phyloP scores from a whole-genome alignment of 768 basidiomycete genomes.

The Boletales sp. region DNA sequence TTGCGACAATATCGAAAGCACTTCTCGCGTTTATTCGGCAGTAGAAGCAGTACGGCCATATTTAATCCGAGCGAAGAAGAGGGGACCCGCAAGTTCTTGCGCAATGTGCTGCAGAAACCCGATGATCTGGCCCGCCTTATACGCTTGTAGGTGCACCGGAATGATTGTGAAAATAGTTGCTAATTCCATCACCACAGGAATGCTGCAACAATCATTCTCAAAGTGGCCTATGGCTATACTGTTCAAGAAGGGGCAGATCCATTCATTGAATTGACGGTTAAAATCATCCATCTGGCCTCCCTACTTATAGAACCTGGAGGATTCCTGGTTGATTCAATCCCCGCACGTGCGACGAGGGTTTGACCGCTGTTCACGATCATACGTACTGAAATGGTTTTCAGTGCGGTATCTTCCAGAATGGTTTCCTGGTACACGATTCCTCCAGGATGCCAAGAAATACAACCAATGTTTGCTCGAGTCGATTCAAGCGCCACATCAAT shows the following conservation, averaged over 20 bases:
- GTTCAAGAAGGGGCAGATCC: conserved; percentile 34
- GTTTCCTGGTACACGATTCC: conserved; percentile 35
- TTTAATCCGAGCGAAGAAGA: conserved; percentile 18
- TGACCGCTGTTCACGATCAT: no score
- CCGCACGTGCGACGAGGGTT: conserved; percentile 9
- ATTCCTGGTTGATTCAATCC: conserved; percentile 23
- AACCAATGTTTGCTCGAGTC: conserved; percentile 30
- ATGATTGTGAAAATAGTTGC: not conserved
- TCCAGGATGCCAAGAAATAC: conserved; percentile 27
- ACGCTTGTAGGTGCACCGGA: conserved; percentile 13
- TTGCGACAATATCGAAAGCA: conserved; percentile 14
- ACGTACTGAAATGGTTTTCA: conserved; percentile 6
- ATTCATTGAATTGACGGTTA: conserved; percentile 31
- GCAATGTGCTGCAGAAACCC: conserved; percentile 14
- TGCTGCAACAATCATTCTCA: conserved; percentile 31
- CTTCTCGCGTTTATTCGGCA: conserved; percentile 8
- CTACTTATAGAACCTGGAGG: conserved; percentile 1
- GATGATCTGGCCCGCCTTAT: conserved; percentile 13
- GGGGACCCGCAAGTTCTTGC: conserved; percentile 16
- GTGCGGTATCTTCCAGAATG: conserved; percentile 32
- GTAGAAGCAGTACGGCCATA: not conserved
- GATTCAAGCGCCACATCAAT: conserved; percentile 42
- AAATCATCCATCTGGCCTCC: conserved; percentile 16
- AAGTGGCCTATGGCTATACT: conserved; percentile 40
- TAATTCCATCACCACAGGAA: conserved; percentile 1